Conservation (phyloP, 768 basidiomycete species). For the Cyathus striatus region DNA sequence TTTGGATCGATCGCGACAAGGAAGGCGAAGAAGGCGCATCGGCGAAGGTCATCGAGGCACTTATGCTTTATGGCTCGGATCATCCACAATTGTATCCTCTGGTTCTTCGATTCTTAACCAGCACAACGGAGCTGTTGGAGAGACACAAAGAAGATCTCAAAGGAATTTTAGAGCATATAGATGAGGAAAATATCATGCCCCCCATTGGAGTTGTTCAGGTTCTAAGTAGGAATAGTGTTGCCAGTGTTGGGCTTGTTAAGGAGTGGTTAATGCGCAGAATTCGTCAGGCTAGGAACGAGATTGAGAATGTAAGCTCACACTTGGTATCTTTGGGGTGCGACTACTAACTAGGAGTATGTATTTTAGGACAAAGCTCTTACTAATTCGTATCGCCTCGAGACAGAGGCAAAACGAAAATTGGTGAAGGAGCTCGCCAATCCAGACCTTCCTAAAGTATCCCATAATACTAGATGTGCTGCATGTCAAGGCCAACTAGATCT, state of each 20-base stretch:
- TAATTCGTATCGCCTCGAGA: constrained; percentile 85
- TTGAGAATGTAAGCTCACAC: constrained; percentile 75
- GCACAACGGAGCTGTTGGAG: constrained; percentile 65
- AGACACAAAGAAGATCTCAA: constrained; percentile 70
- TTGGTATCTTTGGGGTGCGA: too few relatives aligned
- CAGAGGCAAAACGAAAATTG: constrained; percentile 71
- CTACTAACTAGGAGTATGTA: constrained; percentile 1
- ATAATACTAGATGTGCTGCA: constrained; percentile 88
- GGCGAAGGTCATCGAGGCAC: constrained; percentile 62
- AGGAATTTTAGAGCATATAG: constrained; percentile 70
- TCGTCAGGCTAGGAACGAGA: constrained; percentile 64
- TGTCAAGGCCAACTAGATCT: constrained; percentile 90
- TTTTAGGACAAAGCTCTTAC: constrained; percentile 80
- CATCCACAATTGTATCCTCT: constrained; percentile 81
- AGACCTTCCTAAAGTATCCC: constrained; percentile 81
- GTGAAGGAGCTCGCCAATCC: constrained; percentile 78
- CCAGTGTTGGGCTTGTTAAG: constrained; percentile 88
- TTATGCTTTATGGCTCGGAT: constrained; percentile 65
- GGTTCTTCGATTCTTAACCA: constrained; percentile 86
- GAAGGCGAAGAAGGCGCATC: constrained; percentile 33
- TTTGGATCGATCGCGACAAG: constrained; percentile 78
- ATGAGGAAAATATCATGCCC: constrained; percentile 78
- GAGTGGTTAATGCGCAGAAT: constrained; percentile 85
- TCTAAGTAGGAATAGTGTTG: constrained; percentile 81
- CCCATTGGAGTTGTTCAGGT: constrained; percentile 89